phyloP scores from a whole-genome alignment of 768 basidiomycete species.

The Boletus speciosus region DNA sequence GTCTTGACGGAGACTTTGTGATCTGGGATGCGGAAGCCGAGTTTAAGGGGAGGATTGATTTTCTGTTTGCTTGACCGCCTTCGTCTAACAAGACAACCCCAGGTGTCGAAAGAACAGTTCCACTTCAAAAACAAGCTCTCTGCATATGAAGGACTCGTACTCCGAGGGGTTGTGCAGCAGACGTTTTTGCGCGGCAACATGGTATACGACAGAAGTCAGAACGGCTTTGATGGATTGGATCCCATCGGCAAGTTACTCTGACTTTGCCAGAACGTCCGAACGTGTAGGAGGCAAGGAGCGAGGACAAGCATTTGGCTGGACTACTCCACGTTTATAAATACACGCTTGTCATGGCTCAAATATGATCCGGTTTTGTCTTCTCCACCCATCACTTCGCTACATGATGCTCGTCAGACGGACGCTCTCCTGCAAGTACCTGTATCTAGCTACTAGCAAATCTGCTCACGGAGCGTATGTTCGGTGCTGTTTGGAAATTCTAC shows the following conservation, averaged over 20 bases:
- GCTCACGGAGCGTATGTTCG: slow-evolving; percentile 13
- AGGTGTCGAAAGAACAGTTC: slow-evolving; percentile 73
- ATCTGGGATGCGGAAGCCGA: slow-evolving; percentile 69
- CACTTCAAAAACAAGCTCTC: slow-evolving; percentile 94
- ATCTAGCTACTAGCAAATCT: not conserved
- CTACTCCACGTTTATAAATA: not conserved
- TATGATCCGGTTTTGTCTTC: not conserved
- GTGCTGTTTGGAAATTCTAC: not conserved
- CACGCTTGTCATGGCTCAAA: not conserved
- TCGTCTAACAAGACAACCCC: slow-evolving; percentile 4
- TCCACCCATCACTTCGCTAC: not conserved
- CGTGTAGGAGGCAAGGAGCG: not conserved
- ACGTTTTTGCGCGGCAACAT: slow-evolving; percentile 77
- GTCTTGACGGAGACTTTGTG: slow-evolving; percentile 83
- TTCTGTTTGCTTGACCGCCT: not conserved
- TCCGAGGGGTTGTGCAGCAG: slow-evolving; percentile 69
- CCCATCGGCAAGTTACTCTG: slow-evolving; percentile 36
- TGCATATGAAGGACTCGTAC: slow-evolving; percentile 74
- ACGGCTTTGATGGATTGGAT: slow-evolving; percentile 34
- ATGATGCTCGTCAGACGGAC: slow-evolving; percentile 14
- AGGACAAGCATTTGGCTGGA: not conserved
- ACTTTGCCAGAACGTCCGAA: not conserved
- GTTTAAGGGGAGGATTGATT: slow-evolving; percentile 34
- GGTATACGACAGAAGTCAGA: slow-evolving; percentile 50
- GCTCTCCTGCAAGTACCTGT: not conserved